A percentile compares a stretch with the other conserved stretches of the same genome.
These are phyloP conservation scores for Torulaspora globosa DNA, from an alignment of 1,139 yeast genomes.

Conservation along the genomic window DNA sequence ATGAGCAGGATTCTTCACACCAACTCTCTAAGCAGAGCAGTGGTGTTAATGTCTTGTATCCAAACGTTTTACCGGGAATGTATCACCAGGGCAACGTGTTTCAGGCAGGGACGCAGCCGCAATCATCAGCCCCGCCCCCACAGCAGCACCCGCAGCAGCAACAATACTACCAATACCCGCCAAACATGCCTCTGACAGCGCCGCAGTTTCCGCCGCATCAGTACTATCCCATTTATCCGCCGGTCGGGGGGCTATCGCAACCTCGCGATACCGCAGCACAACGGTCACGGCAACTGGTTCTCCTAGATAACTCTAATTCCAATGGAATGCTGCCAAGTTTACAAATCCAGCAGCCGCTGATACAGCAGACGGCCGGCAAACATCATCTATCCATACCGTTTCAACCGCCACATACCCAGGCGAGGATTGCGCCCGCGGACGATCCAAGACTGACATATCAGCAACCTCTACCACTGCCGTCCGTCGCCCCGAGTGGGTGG, in stretches of 20 bases:
- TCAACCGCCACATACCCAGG: background rate
- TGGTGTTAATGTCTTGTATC: background rate
- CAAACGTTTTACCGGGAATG: background rate
- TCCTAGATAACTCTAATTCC: background rate
- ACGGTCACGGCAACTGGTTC: background rate
- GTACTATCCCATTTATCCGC: background rate
- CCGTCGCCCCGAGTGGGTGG: background rate
- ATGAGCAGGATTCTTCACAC: background rate
- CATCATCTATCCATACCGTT: conserved; percentile 6
- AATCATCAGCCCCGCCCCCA: conserved; percentile 10
- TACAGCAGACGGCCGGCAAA: conserved; percentile 12
- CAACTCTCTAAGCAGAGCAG: background rate
- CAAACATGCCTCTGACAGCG: background rate
- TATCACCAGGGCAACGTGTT: background rate
- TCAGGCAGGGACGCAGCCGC: conserved; percentile 1
- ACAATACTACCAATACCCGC: background rate
- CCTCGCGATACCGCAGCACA: background rate
- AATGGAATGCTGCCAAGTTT: background rate
- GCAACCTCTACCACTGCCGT: background rate
- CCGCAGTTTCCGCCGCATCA: background rate
- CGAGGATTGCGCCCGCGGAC: background rate
- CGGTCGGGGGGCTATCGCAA: background rate
- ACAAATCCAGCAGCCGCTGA: conserved; percentile 2
- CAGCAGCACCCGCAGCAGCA: conserved; percentile 15
- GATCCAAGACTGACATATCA: background rate